These are phyloP conservation scores for Mycena sanguinolenta DNA, from an alignment of 768 basidiomycete species.

Conservation along the genomic window DNA sequence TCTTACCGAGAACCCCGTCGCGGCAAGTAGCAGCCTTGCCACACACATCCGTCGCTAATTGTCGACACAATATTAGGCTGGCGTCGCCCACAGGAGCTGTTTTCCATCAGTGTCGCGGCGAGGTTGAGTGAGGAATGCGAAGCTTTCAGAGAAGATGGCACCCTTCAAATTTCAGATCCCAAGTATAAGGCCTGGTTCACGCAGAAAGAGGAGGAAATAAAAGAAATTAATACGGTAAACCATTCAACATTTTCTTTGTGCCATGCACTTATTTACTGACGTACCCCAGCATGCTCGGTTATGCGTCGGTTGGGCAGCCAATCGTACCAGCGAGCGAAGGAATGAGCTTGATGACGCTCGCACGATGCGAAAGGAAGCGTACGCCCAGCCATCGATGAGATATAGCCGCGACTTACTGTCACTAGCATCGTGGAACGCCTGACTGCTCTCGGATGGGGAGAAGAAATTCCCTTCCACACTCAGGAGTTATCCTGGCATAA, in stretches of 20 bases:
- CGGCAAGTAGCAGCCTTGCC: slow-evolving; percentile 1
- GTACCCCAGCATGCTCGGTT: slow-evolving; percentile 15
- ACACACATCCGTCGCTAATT: not conserved
- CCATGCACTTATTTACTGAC: not conserved
- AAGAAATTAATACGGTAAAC: slow-evolving; percentile 5
- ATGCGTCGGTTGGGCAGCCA: slow-evolving; percentile 12
- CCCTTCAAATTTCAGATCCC: not conserved
- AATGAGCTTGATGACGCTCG: slow-evolving; percentile 26
- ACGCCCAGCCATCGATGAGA: not conserved
- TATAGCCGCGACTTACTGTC: not conserved
- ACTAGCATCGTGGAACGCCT: slow-evolving; percentile 24
- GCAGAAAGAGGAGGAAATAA: slow-evolving; percentile 5
- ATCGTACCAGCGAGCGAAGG: slow-evolving; percentile 12
- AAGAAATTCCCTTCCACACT: slow-evolving; percentile 5
- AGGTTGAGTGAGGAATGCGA: slow-evolving; percentile 16
- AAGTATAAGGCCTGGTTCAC: slow-evolving; percentile 14
- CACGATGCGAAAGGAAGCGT: slow-evolving; percentile 20
- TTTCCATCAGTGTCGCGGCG: slow-evolving; percentile 4
- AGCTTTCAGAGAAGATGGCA: not conserved
- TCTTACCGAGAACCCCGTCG: not conserved
- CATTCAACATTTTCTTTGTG: not conserved
- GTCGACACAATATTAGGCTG: slow-evolving; percentile 5
- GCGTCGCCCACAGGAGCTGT: not conserved
- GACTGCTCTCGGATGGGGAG: slow-evolving; percentile 28
- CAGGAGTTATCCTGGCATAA: slow-evolving; percentile 4